phyloP scores from a whole-genome alignment of 768 basidiomycete genomes.

The Leccinum subgranulosum region DNA sequence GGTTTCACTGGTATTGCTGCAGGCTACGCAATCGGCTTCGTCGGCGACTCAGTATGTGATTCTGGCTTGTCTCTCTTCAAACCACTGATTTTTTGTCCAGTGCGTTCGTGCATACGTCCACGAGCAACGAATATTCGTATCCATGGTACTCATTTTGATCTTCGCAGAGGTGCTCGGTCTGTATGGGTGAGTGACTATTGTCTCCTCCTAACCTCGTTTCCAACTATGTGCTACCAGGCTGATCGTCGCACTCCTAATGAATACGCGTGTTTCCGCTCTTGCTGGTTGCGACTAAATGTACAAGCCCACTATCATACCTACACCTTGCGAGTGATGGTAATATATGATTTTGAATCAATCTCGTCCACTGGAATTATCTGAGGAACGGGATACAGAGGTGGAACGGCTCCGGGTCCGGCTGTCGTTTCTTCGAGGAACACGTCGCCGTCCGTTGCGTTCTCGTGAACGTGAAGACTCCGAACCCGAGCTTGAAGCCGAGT shows the following conservation, averaged over 20 bases:
- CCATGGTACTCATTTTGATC: conserved; percentile 95
- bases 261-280: conserved; percentile 62
- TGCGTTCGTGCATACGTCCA: conserved; percentile 90
- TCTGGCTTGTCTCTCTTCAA: neutral
- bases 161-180: conserved; percentile 89
- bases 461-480: conserved; percentile 47
- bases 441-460: conserved; percentile 40
- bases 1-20: conserved; percentile 90
- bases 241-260: conserved; percentile 91
- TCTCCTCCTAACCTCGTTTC: neutral
- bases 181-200: conserved; percentile 58
- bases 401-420: conserved; percentile 25
- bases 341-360: conserved; percentile 13
- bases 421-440: conserved; percentile 29
- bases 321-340: conserved; percentile 3
- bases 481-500: conserved; percentile 38
- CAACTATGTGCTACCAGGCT: conserved; percentile 41
- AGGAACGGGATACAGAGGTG: conserved; percentile 14
- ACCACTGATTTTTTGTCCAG: conserved; percentile 35
- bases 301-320: conserved; percentile 12
- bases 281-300: conserved; percentile 19
- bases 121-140: conserved; percentile 88
- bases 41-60: conserved; percentile 83
- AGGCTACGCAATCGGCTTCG: conserved; percentile 91
- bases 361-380: conserved; percentile 13